Base-by-base conservation (phyloP, 768 basidiomycete species). In the Mycena sanguinolenta region DNA sequence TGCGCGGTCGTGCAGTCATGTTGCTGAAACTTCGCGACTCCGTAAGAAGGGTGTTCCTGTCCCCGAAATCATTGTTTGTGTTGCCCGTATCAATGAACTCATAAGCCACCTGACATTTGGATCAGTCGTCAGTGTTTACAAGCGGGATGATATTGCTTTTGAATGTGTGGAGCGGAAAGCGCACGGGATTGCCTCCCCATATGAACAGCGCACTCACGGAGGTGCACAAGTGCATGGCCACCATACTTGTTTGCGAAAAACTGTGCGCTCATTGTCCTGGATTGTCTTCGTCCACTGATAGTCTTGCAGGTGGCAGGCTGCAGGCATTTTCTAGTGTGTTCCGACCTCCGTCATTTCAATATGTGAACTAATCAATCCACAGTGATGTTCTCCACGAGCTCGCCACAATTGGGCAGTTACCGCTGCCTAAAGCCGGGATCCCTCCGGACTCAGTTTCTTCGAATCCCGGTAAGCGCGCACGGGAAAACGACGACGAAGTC, bases 1-100 rank as follows among this genome's bases (percentile, higher is more conserved):
- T 1, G 92, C 95, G 3, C 85, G 94, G 9, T 94, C 92, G 2
- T 91, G 88, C 69, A 88, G 88, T 46, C 92, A 92, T 75, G 86
- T 96, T 27, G 78, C 93, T 28, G 92, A 95, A 80, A 69, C 80
- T 52, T 82, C 83, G 67, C 79, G 84, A 10, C 59, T 78, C 70
- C 66, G 77, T 78, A 19, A 77, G 77, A 36, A 64, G 73, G 14
- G 60, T 80, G 34, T 80, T 81, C 9, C 67, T 81, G 36, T n/a
- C 71, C 75, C n/a, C 80, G 83, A 46, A 0, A n/a, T 68, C 5
- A 1, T 69, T 23, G 72, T 73, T 23, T 12, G 67, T 68, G 12
- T 50, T 13, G 14, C 49, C 39, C 13, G 16, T 12, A 39, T 14
- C 16, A 16, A 21, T 50, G 23, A n/a, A n/a, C n/a, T n/a, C n/a